Percentiles rank a stretch among this genome's conserved stretches.
Conservation (phyloP, 208 protist species). For the Acanthamoeba castellanii region DNA sequence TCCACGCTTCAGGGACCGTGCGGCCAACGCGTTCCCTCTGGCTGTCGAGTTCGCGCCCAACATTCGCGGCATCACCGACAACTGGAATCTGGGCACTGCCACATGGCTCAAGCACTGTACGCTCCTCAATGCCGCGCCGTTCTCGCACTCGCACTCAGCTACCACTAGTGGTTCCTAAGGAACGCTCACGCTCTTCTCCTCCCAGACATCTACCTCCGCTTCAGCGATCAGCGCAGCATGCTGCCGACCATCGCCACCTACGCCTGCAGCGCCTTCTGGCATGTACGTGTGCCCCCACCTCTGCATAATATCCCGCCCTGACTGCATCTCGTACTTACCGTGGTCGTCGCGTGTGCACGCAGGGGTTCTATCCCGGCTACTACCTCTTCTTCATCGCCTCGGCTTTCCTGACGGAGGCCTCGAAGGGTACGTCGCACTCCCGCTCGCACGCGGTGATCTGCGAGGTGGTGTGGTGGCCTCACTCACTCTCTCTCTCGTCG, state of each 20-base stretch:
- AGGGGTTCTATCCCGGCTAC: constrained; percentile 87
- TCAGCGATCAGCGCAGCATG: constrained; percentile 73
- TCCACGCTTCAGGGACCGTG: constrained; percentile 65
- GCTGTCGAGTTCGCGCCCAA: constrained; percentile 79
- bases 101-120: constrained; percentile 82
- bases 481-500: too few species aligned
- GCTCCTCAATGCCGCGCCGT: not conserved
- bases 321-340: not conserved
- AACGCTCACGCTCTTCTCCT: not conserved
- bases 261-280: constrained; percentile 81
- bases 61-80: constrained; percentile 77
- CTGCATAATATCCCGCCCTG: not conserved
- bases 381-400: constrained; percentile 79
- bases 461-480: too few species aligned
- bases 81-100: constrained; percentile 84
- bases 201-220: constrained; percentile 55
- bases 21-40: constrained; percentile 73
- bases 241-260: constrained; percentile 78
- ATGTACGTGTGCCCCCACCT: constrained; percentile 33
- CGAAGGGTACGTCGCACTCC: constrained; percentile 59
- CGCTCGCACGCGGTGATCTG: not conserved
- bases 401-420: constrained; percentile 81
- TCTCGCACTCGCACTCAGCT: not conserved
- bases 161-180: not conserved
- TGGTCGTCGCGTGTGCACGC: not conserved